Base-by-base conservation (phyloP, 768 basidiomycete species). In the Lactarius quietus region DNA sequence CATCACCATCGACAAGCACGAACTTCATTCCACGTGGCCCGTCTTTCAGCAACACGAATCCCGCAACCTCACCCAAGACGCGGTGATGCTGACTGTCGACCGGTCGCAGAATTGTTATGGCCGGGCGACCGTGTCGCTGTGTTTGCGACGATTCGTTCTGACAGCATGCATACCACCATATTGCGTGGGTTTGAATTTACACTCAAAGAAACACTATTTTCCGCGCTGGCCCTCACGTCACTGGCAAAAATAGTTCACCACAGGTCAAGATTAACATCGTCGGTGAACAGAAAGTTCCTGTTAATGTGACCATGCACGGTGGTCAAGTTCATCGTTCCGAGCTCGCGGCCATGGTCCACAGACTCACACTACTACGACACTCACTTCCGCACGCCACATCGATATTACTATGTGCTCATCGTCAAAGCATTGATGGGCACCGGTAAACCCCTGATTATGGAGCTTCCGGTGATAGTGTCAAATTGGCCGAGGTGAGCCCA, bases 21-120 rank as follows among this genome's bases (percentile, higher is more conserved):
- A 96, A 69, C 79, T 95, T 8, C 94, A 96, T 72, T 90, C 93
- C 5, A 88, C 92, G 1, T 97, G 95, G 95, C 94, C 95, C 3
- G 83, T 95, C 35, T 96, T 93, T 72, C 84, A 84, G 57, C 90
- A 93, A 72, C 83, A 84, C 14, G 90, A 93, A 71, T 82, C 81
- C 38, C 88, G 91, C n/a, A 81, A 83, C 18, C 76, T 85, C 20
- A 71, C 79, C 3, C 84, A 87, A 67, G 88, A 92, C 3, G 88
- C 87, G 31, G 82, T 93, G 20, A 86, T 82, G 28, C 84, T 97
- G 66, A 85, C 83, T 52, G 88, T 94, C 23, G 86, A 90, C 31
- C 87, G 95, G 41, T 80, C 80, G 29, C 82, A 85, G 64, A 88
- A 88, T 8, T 95, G 94, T 70, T 93, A 88, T 70, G 93, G 93